These are phyloP conservation scores for Paramecium tetraurelia DNA, from an alignment of 73 alveolate species.

Conservation along the genomic window DNA sequence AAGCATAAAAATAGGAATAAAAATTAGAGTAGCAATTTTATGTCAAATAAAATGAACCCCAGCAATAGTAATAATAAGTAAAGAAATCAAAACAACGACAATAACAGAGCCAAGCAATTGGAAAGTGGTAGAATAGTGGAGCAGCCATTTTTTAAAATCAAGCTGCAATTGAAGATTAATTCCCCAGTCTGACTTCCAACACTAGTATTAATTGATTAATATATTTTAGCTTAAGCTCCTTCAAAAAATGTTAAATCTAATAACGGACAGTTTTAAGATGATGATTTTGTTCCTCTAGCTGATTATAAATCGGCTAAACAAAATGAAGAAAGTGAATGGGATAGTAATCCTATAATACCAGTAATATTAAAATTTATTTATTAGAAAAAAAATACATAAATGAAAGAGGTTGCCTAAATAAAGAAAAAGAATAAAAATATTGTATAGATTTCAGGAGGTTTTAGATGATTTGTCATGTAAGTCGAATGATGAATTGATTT, in stretches of 20 bases:
- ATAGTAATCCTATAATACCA: conserved; percentile 21
- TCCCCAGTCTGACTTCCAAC: neutral
- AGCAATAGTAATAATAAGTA: neutral
- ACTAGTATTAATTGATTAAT: neutral
- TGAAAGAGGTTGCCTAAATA: neutral
- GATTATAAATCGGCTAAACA: neutral
- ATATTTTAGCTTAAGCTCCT: neutral
- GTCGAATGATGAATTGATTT: neutral
- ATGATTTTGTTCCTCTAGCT: neutral
- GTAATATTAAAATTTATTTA: neutral
- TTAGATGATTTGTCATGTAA: neutral
- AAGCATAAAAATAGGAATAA: neutral
- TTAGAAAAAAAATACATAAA: conserved; percentile 4
- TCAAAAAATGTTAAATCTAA: neutral
- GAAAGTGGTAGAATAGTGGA: neutral
- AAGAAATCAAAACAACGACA: neutral
- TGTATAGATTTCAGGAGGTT: neutral
- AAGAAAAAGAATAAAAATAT: neutral
- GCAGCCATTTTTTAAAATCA: neutral
- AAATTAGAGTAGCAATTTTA: neutral
- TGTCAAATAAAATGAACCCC: neutral
- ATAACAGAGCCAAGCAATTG: neutral
- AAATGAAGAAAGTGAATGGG: neutral
- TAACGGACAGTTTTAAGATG: neutral
- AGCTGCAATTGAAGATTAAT: neutral